phyloP scores from a whole-genome alignment of 2,329 filamentous ascomycete genomes.

The Aspergillus persii region DNA sequence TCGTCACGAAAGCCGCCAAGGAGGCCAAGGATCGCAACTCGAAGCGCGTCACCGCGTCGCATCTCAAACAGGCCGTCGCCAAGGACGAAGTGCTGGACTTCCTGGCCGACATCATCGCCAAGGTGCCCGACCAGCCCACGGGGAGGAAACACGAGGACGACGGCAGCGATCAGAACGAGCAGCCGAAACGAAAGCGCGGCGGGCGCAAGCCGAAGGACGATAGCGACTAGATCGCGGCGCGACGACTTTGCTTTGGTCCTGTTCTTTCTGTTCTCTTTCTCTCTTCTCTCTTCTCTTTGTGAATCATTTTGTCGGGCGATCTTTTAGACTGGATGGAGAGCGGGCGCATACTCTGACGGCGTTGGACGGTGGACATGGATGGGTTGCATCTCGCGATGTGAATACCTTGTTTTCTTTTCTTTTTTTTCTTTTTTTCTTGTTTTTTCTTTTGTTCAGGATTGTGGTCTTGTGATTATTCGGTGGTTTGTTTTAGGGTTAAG shows the following conservation, averaged over 20 bases:
- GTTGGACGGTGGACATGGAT: conserved; percentile 23
- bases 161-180: conserved; percentile 46
- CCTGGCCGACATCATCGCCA: conserved; percentile 81
- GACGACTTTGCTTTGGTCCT: neutral
- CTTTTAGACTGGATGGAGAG: conserved; percentile 26
- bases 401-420: conserved; percentile 13
- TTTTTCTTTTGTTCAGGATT: neutral
- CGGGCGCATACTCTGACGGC: conserved; percentile 26
- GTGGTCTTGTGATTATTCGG: neutral
- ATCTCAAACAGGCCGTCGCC: conserved; percentile 87
- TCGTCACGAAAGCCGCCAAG: conserved; percentile 83
- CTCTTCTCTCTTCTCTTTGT: conserved; percentile 15
- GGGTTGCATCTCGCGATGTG: conserved; percentile 24
- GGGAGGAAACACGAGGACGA: conserved; percentile 45
- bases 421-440: conserved; percentile 5
- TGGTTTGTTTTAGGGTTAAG: too few relatives aligned
- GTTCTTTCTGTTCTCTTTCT: conserved; percentile 7
- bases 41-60: conserved; percentile 83
- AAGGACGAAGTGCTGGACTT: conserved; percentile 94
- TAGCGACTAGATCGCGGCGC: conserved; percentile 26
- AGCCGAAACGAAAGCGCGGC: conserved; percentile 48
- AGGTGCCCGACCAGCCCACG: conserved; percentile 66
- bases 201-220: conserved; percentile 42
- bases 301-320: conserved; percentile 27
- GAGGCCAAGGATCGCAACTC: conserved; percentile 79